phyloP scores from a whole-genome alignment of 2,329 filamentous ascomycete genomes.

The Sporothrix humicola region DNA sequence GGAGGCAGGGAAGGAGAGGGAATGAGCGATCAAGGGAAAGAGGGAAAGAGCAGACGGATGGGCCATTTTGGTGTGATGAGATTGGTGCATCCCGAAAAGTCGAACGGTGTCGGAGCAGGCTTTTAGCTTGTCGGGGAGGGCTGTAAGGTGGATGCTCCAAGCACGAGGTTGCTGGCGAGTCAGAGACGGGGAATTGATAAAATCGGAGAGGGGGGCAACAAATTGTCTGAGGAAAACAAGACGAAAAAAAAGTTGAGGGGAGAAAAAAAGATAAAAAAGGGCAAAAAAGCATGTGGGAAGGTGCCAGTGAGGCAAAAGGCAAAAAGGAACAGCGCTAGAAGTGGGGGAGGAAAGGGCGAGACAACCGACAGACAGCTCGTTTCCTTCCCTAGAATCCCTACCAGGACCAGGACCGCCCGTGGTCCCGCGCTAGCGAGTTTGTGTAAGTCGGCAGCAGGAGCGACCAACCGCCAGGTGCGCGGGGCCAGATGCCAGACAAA shows the following conservation, averaged over 20 bases:
- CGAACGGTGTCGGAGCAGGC: slow-evolving; percentile 38
- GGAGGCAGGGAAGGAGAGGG: background rate
- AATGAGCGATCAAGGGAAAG: background rate
- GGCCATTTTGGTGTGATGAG: slow-evolving; percentile 31
- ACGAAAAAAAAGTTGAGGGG: slow-evolving; percentile 8
- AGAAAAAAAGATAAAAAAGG: slow-evolving; percentile 22
- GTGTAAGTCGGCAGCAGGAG: slow-evolving; percentile 29
- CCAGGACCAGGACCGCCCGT: slow-evolving; percentile 4
- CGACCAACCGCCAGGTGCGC: slow-evolving; percentile 19
- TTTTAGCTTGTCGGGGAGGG: slow-evolving; percentile 26
- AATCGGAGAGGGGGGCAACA: slow-evolving; percentile 14
- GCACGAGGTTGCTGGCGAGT: slow-evolving; percentile 36
- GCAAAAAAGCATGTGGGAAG: slow-evolving; percentile 33
- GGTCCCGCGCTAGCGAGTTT: slow-evolving; percentile 21
- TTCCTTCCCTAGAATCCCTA: background rate
- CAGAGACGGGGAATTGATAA: slow-evolving; percentile 39
- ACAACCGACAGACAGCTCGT: background rate
- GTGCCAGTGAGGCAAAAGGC: slow-evolving; percentile 32
- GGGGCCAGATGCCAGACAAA: background rate
- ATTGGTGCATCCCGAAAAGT: slow-evolving; percentile 25
- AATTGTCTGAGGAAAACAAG: background rate
- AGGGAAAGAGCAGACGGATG: slow-evolving; percentile 23
- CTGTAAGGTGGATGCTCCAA: slow-evolving; percentile 26
- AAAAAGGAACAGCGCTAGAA: slow-evolving; percentile 26
- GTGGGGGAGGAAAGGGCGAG: slow-evolving; percentile 29